Conservation (phyloP, 2,329 filamentous ascomycete species). For the Scleromitrula shiraiana region DNA sequence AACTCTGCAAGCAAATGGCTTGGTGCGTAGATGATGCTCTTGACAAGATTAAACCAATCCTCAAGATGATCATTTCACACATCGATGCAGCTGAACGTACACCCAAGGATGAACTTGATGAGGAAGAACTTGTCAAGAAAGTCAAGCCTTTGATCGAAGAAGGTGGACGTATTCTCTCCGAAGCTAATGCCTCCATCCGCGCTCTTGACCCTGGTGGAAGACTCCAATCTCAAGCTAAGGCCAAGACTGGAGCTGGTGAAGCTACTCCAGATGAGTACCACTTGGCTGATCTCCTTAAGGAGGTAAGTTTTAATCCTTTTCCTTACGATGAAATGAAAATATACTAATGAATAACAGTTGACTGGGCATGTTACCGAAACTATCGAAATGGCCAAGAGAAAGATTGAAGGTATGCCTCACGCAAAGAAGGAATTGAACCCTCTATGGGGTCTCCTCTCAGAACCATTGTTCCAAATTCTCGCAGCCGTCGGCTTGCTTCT, state of each 20-base stretch:
- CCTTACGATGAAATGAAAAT: neutral
- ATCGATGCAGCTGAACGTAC: constrained; percentile 75
- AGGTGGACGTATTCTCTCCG: constrained; percentile 70
- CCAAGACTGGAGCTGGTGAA: constrained; percentile 65
- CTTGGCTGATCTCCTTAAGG: constrained; percentile 78
- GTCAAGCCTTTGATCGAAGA: constrained; percentile 87
- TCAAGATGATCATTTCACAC: constrained; percentile 77
- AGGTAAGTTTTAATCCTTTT: constrained; percentile 35
- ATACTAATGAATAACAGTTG: constrained; percentile 37
- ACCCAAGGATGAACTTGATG: constrained; percentile 80
- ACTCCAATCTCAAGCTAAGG: constrained; percentile 79
- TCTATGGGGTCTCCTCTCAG: constrained; percentile 68
- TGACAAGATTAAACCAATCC: constrained; percentile 75
- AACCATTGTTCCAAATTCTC: constrained; percentile 88
- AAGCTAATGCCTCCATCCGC: constrained; percentile 79
- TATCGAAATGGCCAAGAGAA: constrained; percentile 82
- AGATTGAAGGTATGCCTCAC: constrained; percentile 84
- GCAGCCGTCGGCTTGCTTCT: constrained; percentile 80
- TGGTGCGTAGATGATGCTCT: constrained; percentile 68
- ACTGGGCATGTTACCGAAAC: constrained; percentile 72
- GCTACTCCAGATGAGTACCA: constrained; percentile 77
- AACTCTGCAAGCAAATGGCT: constrained; percentile 71
- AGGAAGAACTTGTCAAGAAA: constrained; percentile 78
- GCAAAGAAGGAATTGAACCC: constrained; percentile 94
- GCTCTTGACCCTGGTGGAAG: constrained; percentile 83